phyloP scores from a whole-genome alignment of 371 early-diverging fungal genomes.

The Circinella minor region DNA sequence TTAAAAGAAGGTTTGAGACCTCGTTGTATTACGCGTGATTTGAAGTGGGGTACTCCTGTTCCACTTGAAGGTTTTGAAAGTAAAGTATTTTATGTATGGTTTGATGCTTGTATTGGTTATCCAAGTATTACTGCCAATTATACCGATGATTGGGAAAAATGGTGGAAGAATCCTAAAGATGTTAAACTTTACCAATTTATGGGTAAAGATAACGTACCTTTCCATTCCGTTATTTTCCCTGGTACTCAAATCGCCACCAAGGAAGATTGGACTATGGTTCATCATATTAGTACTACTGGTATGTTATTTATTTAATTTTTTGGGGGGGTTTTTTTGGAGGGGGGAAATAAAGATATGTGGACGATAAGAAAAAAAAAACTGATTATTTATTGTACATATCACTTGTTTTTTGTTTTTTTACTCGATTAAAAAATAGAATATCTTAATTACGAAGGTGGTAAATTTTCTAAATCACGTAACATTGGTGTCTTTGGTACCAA shows the following conservation, averaged over 20 bases:
- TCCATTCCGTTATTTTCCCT: conserved; percentile 99
- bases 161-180: conserved; percentile 98
- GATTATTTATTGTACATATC: not conserved
- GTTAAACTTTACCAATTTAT: conserved; percentile 99
- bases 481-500: conserved; percentile 99
- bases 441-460: conserved; percentile 97
- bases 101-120: conserved; percentile 99
- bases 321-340: no score
- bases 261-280: conserved; percentile 90
- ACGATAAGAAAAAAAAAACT: not conserved
- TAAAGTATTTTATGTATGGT: conserved; percentile 99
- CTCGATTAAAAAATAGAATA: conserved; percentile 73
- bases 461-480: conserved; percentile 98
- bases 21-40: conserved; percentile 99
- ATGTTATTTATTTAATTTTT: conserved; percentile 18
- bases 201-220: conserved; percentile 99
- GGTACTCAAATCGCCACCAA: conserved; percentile 87
- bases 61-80: conserved; percentile 89
- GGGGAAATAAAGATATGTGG: no score
- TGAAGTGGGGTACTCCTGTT: conserved; percentile 99
- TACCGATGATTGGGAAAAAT: conserved; percentile 92
- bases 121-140: conserved; percentile 96
- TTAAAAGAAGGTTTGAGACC: conserved; percentile 95
- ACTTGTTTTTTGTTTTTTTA: no score
- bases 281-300: conserved; percentile 95